phyloP scores from a whole-genome alignment of 129 eudicot genomes.

The Arctium lappa region DNA sequence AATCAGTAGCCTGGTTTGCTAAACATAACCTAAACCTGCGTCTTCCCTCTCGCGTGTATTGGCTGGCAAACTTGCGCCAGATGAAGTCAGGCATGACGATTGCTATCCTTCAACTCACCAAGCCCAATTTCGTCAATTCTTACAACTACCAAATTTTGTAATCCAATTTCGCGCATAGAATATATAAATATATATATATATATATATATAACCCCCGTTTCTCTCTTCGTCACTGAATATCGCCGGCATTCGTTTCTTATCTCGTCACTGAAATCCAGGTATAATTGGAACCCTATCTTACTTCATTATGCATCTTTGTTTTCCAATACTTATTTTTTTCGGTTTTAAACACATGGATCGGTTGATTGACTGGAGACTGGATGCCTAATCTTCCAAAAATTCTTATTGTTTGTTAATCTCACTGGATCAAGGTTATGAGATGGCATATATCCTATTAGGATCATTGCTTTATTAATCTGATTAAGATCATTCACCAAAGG shows the following conservation, averaged over 20 bases:
- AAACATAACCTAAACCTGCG: too few relatives aligned
- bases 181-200: neutral
- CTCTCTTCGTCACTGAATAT: neutral
- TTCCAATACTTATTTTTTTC: neutral
- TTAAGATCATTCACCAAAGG: neutral
- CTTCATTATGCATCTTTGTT: neutral
- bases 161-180: too few relatives aligned
- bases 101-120: too few relatives aligned
- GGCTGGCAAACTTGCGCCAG: too few relatives aligned
- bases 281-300: neutral
- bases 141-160: too few relatives aligned
- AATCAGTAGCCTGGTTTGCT: too few relatives aligned
- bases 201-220: neutral
- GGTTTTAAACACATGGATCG: neutral
- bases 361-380: neutral
- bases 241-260: slow-evolving; percentile 2
- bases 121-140: too few relatives aligned
- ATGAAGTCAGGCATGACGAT: too few relatives aligned
- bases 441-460: neutral
- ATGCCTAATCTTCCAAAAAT: neutral
- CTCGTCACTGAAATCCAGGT: neutral
- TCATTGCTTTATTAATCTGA: neutral
- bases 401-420: neutral
- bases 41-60: too few relatives aligned
- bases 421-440: neutral